A percentile compares a stretch with the other conserved stretches of the same genome.
Conservation (phyloP, 768 basidiomycete species). For the Collybia mongolica region DNA sequence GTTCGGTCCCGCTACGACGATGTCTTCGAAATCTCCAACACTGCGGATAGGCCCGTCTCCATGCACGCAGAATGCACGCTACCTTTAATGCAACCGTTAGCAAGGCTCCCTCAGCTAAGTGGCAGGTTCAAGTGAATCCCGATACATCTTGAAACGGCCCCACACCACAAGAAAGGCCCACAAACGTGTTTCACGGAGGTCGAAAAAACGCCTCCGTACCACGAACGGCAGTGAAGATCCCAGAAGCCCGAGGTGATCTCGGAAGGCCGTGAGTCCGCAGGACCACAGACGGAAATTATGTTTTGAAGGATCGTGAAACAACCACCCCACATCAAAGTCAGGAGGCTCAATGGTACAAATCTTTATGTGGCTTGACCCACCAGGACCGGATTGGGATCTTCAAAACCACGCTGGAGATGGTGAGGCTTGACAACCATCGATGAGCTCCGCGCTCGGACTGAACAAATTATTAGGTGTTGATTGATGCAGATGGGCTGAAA, state of each 20-base stretch:
- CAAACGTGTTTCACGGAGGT: not conserved
- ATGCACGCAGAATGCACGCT: slow-evolving; percentile 62
- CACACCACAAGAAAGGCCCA: slow-evolving; percentile 2
- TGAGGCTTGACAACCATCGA: slow-evolving; percentile 8
- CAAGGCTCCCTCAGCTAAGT: slow-evolving; percentile 49
- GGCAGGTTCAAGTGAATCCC: slow-evolving; percentile 42
- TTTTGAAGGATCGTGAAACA: not conserved
- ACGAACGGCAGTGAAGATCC: too few relatives aligned
- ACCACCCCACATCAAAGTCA: slow-evolving; percentile 14
- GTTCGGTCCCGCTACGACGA: slow-evolving; percentile 55
- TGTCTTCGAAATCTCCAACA: slow-evolving; percentile 25
- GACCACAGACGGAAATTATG: too few relatives aligned
- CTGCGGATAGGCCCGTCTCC: slow-evolving; percentile 36
- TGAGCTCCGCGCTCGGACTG: not conserved
- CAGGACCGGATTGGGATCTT: slow-evolving; percentile 47
- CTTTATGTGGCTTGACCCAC: slow-evolving; percentile 52
- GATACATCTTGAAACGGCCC: slow-evolving; percentile 2
- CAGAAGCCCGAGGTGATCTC: too few relatives aligned
- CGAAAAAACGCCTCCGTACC: too few relatives aligned
- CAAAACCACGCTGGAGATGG: slow-evolving; percentile 55
- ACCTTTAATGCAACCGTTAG: slow-evolving; percentile 51
- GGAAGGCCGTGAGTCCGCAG: too few relatives aligned
- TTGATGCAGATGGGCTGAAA: slow-evolving; percentile 58
- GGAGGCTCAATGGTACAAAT: slow-evolving; percentile 50
- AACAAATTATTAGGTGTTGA: slow-evolving; percentile 32